Percentiles rank a stretch among this genome's conserved stretches.
These are phyloP conservation scores for Fusarium proliferatum DNA, from an alignment of 2,329 filamentous ascomycete genomes.

Conservation along the genomic window DNA sequence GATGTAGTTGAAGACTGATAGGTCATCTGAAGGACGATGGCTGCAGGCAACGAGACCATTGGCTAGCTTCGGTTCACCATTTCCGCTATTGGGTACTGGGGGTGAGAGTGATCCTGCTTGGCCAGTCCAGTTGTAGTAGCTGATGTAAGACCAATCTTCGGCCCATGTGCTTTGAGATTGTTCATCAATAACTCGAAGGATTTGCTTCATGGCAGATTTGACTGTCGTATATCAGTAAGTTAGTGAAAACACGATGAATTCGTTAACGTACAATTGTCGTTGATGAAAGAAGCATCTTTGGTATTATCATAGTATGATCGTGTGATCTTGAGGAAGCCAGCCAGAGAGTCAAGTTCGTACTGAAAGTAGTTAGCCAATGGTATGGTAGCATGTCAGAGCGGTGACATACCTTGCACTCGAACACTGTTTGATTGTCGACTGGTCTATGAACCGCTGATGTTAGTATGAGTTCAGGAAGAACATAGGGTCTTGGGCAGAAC, in stretches of 20 bases:
- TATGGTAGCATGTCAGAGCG: fast-evolving
- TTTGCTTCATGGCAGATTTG: conserved; percentile 16
- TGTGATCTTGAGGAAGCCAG: conserved; percentile 22
- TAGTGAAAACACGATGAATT: fast-evolving
- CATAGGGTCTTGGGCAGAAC: fast-evolving
- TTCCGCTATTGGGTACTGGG: conserved; percentile 20
- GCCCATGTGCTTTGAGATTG: conserved; percentile 29
- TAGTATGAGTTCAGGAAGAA: neutral
- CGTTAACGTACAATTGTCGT: conserved; percentile 6
- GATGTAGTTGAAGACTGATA: conserved; percentile 21
- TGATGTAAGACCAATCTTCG: conserved; percentile 17
- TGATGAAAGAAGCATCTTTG: conserved; percentile 11
- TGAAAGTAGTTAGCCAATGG: neutral
- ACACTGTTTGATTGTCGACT: conserved; percentile 20
- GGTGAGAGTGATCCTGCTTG: conserved; percentile 14
- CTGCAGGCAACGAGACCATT: conserved; percentile 21
- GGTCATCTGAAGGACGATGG: conserved; percentile 21
- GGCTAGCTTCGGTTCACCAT: conserved; percentile 10
- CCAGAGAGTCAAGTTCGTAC: conserved; percentile 26
- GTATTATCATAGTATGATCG: conserved; percentile 23
- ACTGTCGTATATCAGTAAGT: neutral
- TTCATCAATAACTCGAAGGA: conserved; percentile 9
- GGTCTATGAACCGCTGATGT: neutral
- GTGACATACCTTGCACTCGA: conserved; percentile 17
- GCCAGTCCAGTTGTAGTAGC: conserved; percentile 32